These are phyloP conservation scores for Avena atlantica DNA, from an alignment of 176 grass and related monocot species.

Conservation along the genomic window DNA sequence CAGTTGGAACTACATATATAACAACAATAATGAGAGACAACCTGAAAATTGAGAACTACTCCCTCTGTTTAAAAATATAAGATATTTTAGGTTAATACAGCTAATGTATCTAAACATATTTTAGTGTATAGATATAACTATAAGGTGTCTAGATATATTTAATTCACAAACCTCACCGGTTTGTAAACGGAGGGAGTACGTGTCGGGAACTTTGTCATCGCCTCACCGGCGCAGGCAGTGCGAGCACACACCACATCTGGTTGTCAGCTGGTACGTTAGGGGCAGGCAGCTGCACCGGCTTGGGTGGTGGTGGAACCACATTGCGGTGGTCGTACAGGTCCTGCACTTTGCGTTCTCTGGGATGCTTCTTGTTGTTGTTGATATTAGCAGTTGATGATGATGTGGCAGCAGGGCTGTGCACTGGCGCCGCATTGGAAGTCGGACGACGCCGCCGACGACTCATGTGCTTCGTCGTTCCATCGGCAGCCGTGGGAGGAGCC, in stretches of 20 bases:
- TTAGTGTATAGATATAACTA: too few relatives aligned
- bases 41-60: too few relatives aligned
- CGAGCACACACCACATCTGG: slow-evolving; percentile 26
- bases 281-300: not conserved
- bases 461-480: not conserved
- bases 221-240: not conserved
- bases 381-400: not conserved
- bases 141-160: too few relatives aligned
- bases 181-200: too few relatives aligned
- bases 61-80: too few relatives aligned
- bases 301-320: not conserved
- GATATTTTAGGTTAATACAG: too few relatives aligned
- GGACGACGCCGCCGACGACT: not conserved
- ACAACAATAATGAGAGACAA: too few relatives aligned
- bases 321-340: not conserved
- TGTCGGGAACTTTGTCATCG: not conserved
- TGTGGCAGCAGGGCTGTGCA: not conserved
- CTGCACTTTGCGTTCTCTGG: not conserved
- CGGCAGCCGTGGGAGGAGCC: not conserved
- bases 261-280: not conserved
- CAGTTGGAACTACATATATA: too few relatives aligned
- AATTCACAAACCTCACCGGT: too few relatives aligned
- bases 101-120: too few relatives aligned
- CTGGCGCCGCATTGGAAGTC: not conserved
- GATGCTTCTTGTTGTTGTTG: not conserved